A percentile compares a stretch with the other conserved stretches of the same genome.
Conservation (phyloP, 192 early-diverging fungal species). For the Backusella australiensis region DNA sequence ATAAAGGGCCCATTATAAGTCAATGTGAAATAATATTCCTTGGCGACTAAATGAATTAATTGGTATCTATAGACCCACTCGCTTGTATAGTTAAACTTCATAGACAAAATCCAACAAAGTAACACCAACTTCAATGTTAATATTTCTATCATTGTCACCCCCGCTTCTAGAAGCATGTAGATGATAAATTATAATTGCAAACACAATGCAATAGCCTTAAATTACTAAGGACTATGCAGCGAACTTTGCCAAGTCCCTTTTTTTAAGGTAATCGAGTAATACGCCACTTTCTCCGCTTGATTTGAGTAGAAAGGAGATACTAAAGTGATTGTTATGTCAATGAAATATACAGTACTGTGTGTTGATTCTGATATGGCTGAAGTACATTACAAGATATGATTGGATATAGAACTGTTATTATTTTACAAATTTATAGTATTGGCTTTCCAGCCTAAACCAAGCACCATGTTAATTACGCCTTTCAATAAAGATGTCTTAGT, state of each 20-base stretch:
- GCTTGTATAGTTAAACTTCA: not conserved
- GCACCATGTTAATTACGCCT: not conserved
- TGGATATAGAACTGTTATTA: no score
- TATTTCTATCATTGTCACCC: not conserved
- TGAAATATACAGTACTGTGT: not conserved
- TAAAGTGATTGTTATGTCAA: not conserved
- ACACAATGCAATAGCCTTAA: not conserved
- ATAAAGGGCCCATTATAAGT: no score
- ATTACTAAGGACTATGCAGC: not conserved
- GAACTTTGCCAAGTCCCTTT: not conserved
- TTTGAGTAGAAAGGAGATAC: not conserved
- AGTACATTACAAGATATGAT: not conserved
- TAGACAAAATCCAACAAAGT: not conserved
- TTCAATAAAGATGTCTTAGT: not conserved
- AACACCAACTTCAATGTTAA: not conserved
- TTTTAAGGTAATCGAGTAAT: not conserved
- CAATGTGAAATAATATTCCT: not conserved
- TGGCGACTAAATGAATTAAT: not conserved
- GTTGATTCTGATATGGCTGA: not conserved
- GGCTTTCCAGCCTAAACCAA: not conserved
- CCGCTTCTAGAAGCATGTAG: not conserved
- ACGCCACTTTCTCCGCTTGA: not conserved
- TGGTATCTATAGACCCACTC: not conserved
- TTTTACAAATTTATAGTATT: not conserved
- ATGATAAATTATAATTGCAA: not conserved